These are phyloP conservation scores for Nephelium lappaceum DNA, from an alignment of 345 rosid species.

Conservation along the genomic window DNA sequence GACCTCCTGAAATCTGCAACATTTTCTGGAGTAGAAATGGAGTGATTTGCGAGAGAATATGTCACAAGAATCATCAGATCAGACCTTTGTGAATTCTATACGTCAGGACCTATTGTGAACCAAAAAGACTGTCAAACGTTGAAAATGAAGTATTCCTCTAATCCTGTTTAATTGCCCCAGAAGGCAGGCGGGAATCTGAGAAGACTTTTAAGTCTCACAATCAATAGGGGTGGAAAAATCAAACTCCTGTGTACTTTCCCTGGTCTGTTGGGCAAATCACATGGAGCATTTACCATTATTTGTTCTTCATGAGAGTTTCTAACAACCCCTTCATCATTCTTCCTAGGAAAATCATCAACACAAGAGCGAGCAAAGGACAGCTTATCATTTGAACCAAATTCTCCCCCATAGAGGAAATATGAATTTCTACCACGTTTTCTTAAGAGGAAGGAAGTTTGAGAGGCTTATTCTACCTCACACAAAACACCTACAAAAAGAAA, in stretches of 20 bases:
- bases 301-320: background rate
- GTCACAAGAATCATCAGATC: background rate
- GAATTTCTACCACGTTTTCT: background rate
- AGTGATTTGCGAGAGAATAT: too few species aligned
- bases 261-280: slow-evolving; percentile 2
- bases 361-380: too few species aligned
- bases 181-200: background rate
- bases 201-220: slow-evolving; percentile 15
- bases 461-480: background rate
- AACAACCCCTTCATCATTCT: too few species aligned
- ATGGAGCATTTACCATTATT: background rate
- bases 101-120: slow-evolving; percentile 7
- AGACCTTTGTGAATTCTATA: background rate
- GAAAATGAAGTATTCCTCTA: slow-evolving; percentile 7
- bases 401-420: background rate
- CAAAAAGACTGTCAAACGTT: background rate
- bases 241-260: background rate
- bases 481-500: background rate
- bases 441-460: background rate
- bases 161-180: background rate
- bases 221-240: slow-evolving; percentile 9
- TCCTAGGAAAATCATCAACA: too few species aligned
- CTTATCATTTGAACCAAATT: background rate
- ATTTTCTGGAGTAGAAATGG: too few species aligned
- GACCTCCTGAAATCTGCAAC: too few species aligned